These are phyloP conservation scores for Neospermospora avenae DNA, from an alignment of 2,329 filamentous ascomycete species.

Conservation along the genomic window DNA sequence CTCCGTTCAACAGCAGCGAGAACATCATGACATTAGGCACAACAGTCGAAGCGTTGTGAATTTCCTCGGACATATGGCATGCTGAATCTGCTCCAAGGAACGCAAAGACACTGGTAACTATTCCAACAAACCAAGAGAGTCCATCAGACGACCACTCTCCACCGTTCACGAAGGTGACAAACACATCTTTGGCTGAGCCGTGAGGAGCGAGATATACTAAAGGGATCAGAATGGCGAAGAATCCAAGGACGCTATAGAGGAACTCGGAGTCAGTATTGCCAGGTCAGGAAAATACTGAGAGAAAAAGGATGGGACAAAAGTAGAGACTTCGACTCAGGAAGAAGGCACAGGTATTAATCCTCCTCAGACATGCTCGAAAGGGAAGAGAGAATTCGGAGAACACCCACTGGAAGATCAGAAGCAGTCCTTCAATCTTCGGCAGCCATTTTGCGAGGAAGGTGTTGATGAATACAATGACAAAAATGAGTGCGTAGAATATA, in stretches of 20 bases:
- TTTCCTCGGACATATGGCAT: slow-evolving; percentile 39
- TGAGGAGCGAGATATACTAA: slow-evolving; percentile 36
- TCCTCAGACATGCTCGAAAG: too few species aligned
- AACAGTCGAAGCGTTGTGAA: slow-evolving; percentile 45
- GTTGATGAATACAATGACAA: slow-evolving; percentile 42
- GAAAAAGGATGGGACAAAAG: too few species aligned
- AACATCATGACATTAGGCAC: slow-evolving; percentile 50
- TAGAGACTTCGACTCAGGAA: too few species aligned
- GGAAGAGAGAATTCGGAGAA: too few species aligned
- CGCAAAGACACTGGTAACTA: slow-evolving; percentile 36
- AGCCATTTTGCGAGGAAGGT: slow-evolving; percentile 44
- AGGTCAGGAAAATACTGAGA: too few species aligned
- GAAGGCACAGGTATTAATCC: too few species aligned
- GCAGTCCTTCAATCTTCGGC: slow-evolving; percentile 48
- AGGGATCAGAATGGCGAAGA: slow-evolving; percentile 38
- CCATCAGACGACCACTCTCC: slow-evolving; percentile 44
- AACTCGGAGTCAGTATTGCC: too few species aligned
- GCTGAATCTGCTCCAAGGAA: slow-evolving; percentile 36
- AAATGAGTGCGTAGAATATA: slow-evolving; percentile 41
- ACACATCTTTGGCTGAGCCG: slow-evolving; percentile 38
- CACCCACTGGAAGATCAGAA: slow-evolving; percentile 51
- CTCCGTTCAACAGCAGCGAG: slow-evolving; percentile 48
- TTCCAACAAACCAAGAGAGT: slow-evolving; percentile 40
- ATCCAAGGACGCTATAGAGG: slow-evolving; percentile 38
- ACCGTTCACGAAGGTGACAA: slow-evolving; percentile 43